These are phyloP conservation scores for Xylariaceae sp. DNA, from an alignment of 2,329 filamentous ascomycete species.

Conservation along the genomic window DNA sequence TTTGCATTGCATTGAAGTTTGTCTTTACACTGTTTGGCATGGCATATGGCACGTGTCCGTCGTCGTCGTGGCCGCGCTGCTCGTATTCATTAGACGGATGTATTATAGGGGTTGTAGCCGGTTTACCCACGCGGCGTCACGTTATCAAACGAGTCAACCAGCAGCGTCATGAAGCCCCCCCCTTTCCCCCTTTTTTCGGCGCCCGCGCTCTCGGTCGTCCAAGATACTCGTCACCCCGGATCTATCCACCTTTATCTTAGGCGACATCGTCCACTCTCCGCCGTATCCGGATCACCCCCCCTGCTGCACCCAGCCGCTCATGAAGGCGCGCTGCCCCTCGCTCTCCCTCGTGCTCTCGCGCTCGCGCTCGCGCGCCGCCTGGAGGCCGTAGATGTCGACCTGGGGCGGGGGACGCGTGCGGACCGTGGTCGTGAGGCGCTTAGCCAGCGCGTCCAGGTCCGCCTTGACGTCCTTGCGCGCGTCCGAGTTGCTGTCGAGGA, in stretches of 20 bases:
- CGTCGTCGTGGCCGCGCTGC: constrained; percentile 3
- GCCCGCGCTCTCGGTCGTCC: no score
- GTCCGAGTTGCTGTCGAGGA: constrained; percentile 68
- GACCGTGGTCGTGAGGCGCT: constrained; percentile 63
- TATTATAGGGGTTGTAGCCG: constrained; percentile 10
- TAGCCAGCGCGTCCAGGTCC: constrained; percentile 64
- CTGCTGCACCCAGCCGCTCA: constrained; percentile 38
- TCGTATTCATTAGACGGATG: constrained; percentile 14
- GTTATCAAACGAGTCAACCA: no score
- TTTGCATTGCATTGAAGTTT: constrained; percentile 4
- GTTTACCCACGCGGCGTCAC: constrained; percentile 3
- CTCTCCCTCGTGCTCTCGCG: constrained; percentile 5
- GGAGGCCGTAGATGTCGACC: constrained; percentile 41
- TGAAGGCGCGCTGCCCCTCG: constrained; percentile 38
- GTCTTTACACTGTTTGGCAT: constrained; percentile 5
- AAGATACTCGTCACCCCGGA: no score
- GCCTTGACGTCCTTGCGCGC: constrained; percentile 71
- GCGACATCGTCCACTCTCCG: neutral
- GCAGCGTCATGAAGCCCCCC: no score
- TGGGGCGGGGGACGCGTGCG: constrained; percentile 54
- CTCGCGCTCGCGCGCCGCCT: constrained; percentile 10
- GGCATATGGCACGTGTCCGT: constrained; percentile 4
- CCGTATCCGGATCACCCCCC: no score
- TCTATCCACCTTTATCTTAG: no score
- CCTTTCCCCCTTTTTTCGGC: neutral